Evolutionary conservation across 352 stramenopile species (phyloP).

Genomic region (Globisporangium paddicum): DNA sequence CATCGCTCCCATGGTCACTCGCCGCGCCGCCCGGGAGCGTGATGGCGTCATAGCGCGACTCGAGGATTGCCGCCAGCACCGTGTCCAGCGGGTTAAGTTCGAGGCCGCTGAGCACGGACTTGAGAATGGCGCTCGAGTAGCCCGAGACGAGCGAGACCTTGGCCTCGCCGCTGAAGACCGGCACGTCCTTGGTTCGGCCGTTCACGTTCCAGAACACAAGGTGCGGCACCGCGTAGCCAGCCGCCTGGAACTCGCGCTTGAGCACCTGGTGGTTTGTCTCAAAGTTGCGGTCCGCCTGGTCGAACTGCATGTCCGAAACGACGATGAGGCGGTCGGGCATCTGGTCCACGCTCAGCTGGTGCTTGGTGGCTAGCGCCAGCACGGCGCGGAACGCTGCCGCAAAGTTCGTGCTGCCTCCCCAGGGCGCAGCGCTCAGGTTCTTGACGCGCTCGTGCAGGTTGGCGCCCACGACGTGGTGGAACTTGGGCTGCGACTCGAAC

Average conservation of each 20-base stretch:
- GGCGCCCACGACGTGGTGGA: slow-evolving; percentile 33
- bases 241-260: slow-evolving; percentile 26
- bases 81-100: slow-evolving; percentile 16
- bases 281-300: slow-evolving; percentile 35
- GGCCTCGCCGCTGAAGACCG: slow-evolving; percentile 21
- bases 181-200: slow-evolving; percentile 26
- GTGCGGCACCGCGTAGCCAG: slow-evolving; percentile 41
- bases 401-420: slow-evolving; percentile 62
- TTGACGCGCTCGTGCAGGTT: slow-evolving; percentile 28
- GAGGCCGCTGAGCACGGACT: slow-evolving; percentile 20
- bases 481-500: slow-evolving; percentile 32
- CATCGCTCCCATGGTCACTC: slow-evolving; percentile 1
- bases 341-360: slow-evolving; percentile 29
- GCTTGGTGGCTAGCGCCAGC: slow-evolving; percentile 29
- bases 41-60: slow-evolving; percentile 41
- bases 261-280: slow-evolving; percentile 41
- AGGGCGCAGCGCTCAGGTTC: slow-evolving; percentile 20
- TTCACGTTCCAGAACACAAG: slow-evolving; percentile 80
- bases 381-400: slow-evolving; percentile 53
- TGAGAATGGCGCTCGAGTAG: slow-evolving; percentile 43
- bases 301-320: slow-evolving; percentile 70
- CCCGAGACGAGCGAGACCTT: slow-evolving; percentile 48
- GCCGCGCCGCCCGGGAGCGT: slow-evolving; percentile 15
- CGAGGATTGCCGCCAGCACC: slow-evolving; percentile 16
- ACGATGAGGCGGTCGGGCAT: slow-evolving; percentile 68